Conservation (phyloP, 352 stramenopile species). For the Globisporangium paroecandrum region DNA sequence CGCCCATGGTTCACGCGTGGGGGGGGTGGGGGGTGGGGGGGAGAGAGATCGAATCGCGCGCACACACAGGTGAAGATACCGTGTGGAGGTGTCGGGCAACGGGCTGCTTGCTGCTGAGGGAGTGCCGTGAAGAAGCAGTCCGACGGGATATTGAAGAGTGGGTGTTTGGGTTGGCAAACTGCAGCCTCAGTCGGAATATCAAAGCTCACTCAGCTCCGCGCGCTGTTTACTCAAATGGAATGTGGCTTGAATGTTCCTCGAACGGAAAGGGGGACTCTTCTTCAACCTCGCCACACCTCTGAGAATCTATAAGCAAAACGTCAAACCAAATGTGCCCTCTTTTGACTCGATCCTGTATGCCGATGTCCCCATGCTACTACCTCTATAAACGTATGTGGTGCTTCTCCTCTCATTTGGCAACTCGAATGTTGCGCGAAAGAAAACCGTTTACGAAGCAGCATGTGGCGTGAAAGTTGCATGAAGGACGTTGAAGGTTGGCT, state of each 20-base stretch:
- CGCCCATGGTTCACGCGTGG: slow-evolving; percentile 33
- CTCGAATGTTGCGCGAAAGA: slow-evolving; percentile 6
- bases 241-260: slow-evolving; percentile 3
- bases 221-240: slow-evolving; percentile 4
- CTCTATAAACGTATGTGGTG: too few relatives aligned
- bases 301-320: too few relatives aligned
- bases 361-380: neutral
- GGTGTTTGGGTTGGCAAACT: neutral
- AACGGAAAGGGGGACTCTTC: neutral
- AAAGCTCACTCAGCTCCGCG: neutral
- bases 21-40: neutral
- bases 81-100: too few relatives aligned
- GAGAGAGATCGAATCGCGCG: neutral
- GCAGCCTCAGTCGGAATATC: neutral
- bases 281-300: neutral
- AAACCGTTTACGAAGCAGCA: slow-evolving; percentile 13
- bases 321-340: too few relatives aligned
- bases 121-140: neutral
- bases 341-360: too few relatives aligned
- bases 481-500: slow-evolving; percentile 6
- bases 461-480: slow-evolving; percentile 11
- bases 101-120: neutral
- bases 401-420: neutral
- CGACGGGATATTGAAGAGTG: slow-evolving; percentile 3
- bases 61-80: neutral